Conservation (phyloP, 164 flowering plant genomes). For the Annona cherimola region DNA sequence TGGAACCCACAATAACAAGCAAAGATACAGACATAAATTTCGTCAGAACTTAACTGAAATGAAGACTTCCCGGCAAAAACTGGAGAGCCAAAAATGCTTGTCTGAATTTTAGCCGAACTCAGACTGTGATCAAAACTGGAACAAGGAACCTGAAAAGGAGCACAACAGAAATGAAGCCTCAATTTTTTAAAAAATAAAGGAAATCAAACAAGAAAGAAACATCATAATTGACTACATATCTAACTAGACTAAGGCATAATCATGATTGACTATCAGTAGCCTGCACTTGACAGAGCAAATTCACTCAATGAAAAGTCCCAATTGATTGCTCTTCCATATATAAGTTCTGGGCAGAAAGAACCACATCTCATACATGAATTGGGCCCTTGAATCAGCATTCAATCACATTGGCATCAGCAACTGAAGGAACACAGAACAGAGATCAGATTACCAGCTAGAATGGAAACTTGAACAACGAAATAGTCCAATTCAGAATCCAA, state of each 20-base stretch:
- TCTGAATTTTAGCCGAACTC: background rate
- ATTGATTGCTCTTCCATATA: background rate
- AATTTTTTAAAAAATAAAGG: background rate
- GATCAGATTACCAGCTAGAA: too few species aligned
- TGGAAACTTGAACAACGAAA: too few species aligned
- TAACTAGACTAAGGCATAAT: background rate
- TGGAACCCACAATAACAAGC: background rate
- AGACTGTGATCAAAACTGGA: slow-evolving; percentile 3
- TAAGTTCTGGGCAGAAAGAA: background rate
- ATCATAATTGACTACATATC: background rate
- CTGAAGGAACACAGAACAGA: too few species aligned
- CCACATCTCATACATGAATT: too few species aligned
- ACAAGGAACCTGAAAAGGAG: slow-evolving; percentile 3
- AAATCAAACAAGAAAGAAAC: background rate
- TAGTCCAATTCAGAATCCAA: too few species aligned
- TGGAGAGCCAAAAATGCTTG: slow-evolving; percentile 11
- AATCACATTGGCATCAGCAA: too few species aligned
- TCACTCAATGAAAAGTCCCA: background rate
- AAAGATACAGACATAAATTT: background rate
- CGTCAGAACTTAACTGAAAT: slow-evolving; percentile 7
- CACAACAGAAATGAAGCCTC: background rate
- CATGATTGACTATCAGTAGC: background rate
- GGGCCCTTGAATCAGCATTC: too few species aligned
- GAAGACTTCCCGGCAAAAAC: slow-evolving; percentile 1
- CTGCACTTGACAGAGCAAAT: background rate